Base-by-base conservation (phyloP, 495 filamentous ascomycete species). In the Penicillium pancosmium region DNA sequence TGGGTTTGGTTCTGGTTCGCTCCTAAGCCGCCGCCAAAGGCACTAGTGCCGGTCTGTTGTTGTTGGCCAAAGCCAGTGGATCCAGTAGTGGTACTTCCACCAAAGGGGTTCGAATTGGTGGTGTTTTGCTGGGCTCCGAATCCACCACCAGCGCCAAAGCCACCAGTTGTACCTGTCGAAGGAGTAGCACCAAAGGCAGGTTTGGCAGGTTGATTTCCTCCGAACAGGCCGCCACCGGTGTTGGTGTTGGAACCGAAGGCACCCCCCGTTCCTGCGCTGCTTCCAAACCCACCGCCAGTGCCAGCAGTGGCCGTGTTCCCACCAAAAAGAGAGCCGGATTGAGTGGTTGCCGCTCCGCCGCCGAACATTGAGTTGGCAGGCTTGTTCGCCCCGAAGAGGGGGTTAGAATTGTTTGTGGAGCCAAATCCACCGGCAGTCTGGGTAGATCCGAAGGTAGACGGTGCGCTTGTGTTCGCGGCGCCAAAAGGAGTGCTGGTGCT, bases 351-450 rank as follows among this genome's bases (percentile, higher is more conserved):
- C 15, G 68, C 67, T 19, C 52, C 62, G 19, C 63, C 59, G 5
- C 74, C 76, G 61, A 80, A 80, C 52, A 79, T 40, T 19, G 73
- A 69, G 49, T 61, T 73, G 54, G 75, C 63, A 57, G 77, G 77
- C 52, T 78, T 78, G 31, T 63, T 38, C 7, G 68, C 71, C 25
- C 73, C 72, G 56, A 81, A 81, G 51, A 76, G 60, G 19, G 76
- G 70, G 50, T 74, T 78, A 25, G 68, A 60, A 9, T 68, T 57
- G 27, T 44, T 57, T 9, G 52, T 35, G 59, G 70, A 70, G 12
- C 87, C 88, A 67, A 91, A 89, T 19, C 75, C 78, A 49, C 83
- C 78, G 18, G 84, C 68, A 1, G 82, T 77, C 57, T 80, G 81
- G 12, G 86, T 80, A 50, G 84, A 61, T 34, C 79, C 72, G 27